Evolutionary conservation across 2,329 filamentous ascomycete species (phyloP), one percentile per base, ranked within the genome.

Genomic region (Biscogniauxia mediterranea): DNA sequence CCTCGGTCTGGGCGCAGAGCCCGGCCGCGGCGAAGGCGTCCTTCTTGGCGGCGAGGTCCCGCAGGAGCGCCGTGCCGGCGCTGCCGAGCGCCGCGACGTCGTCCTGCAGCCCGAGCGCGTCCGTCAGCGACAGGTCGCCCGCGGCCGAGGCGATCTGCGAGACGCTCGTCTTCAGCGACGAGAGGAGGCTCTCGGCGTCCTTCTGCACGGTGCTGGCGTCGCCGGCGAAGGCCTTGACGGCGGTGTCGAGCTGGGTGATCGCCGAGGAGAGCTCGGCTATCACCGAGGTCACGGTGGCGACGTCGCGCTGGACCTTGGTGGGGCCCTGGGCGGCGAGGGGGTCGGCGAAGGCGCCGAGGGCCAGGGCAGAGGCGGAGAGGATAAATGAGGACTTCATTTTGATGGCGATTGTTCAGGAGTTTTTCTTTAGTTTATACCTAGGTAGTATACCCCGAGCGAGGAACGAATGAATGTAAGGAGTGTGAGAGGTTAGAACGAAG

Each of bases 171-270:
- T 62, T 69, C 26, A 73, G 59, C 20, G 63, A 63, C 4, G 46
- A 61, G 51, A 69, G 61, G 23, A 74, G 69, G 32, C 59, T 64
- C 13, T 62, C 54, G 8, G 70, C 68, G 55, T 70, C 64, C 2
- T 61, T 53, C 28, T 74, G 52, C 0, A 73, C 57, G 54, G 67
- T 49, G 2, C 57, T 65, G 13, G 67, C 56, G 64, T 73, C 66
- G 8, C 58, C 54, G 28, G 63, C 57, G 60, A 72, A 73, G n/a
- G 66, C 61, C 61, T 74, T 70, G 20, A 74, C 70, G 1, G 70
- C 64, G 1, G 46, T 65, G 64, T 73, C 72, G 25, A 74, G 71
- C 53, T 71, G 61, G 28, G 61, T 55, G 15, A 74, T 66, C 8
- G 71, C 70, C 25, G 53, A 57, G 1, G 68, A 67, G 42, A 72